These are phyloP conservation scores for Silybum marianum DNA, from an alignment of 129 eudicot genomes.

Conservation along the genomic window DNA sequence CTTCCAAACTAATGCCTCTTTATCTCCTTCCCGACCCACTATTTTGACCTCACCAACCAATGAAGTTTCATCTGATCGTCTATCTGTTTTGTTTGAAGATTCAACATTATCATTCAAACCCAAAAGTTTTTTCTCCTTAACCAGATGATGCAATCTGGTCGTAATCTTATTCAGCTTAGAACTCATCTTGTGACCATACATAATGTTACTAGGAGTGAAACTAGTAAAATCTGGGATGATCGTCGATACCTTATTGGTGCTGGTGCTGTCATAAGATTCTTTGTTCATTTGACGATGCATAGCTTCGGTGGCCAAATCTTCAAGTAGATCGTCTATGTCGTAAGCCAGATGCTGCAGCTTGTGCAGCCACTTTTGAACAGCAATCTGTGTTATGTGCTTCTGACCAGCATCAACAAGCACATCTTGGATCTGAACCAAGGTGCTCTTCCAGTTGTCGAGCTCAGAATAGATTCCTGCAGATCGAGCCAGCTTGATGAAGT, in stretches of 20 bases:
- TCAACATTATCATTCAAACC: background rate
- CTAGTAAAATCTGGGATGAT: background rate
- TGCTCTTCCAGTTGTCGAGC: no score
- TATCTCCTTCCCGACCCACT: constrained; percentile 40
- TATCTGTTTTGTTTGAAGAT: background rate
- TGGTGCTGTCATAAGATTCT: background rate
- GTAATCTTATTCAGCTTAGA: constrained; percentile 28
- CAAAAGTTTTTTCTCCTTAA: background rate
- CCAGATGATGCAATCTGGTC: constrained; percentile 10
- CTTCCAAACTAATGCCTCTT: background rate
- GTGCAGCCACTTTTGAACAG: constrained; percentile 39
- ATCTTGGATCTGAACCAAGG: constrained; percentile 6
- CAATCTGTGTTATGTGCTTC: constrained; percentile 29
- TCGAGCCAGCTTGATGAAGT: no score
- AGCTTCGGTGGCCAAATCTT: constrained; percentile 36
- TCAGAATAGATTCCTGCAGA: no score
- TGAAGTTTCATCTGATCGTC: constrained; percentile 32
- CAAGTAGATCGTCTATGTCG: constrained; percentile 40
- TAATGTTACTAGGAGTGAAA: background rate
- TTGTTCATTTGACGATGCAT: background rate
- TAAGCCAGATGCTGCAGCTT: constrained; percentile 37
- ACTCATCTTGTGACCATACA: constrained; percentile 14
- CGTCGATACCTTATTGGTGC: background rate
- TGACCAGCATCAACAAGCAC: constrained; percentile 49
- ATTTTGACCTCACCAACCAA: constrained; percentile 32